Conservation (phyloP, 2,329 filamentous ascomycete genomes). For the Pseudogymnoascus sp. region DNA sequence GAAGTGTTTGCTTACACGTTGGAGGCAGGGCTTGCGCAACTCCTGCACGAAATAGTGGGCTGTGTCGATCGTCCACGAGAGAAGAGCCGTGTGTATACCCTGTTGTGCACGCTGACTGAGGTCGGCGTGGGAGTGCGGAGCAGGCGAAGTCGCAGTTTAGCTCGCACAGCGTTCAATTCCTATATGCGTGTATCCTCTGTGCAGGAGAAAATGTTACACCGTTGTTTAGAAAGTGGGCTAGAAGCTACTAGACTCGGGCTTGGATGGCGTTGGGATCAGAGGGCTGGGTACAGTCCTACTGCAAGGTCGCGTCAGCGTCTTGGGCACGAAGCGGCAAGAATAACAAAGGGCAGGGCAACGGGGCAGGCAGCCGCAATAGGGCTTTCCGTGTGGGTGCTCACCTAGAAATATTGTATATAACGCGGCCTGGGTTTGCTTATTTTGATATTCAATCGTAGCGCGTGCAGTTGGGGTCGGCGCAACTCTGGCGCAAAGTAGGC, state of each 20-base stretch:
- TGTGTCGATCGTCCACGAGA: constrained; percentile 20
- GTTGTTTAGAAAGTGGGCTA: constrained; percentile 7
- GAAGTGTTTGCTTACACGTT: constrained; percentile 20
- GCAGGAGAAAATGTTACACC: constrained; percentile 10
- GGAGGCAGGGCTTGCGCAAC: constrained; percentile 17
- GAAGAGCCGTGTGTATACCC: constrained; percentile 8
- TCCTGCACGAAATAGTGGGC: constrained; percentile 7
- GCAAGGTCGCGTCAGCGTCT: constrained; percentile 20
- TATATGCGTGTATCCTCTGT: constrained; percentile 11
- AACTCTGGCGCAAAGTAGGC: constrained; percentile 2
- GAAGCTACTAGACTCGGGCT: constrained; percentile 9
- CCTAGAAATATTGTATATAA: neutral
- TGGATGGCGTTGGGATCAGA: constrained; percentile 10
- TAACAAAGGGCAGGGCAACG: neutral
- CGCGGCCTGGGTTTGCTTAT: constrained; percentile 8
- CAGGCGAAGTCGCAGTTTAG: constrained; percentile 5
- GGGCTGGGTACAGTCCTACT: constrained; percentile 16
- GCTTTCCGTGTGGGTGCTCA: neutral
- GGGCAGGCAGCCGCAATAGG: neutral
- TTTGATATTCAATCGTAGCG: constrained; percentile 7
- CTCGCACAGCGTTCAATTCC: constrained; percentile 7
- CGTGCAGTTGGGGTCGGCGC: neutral
- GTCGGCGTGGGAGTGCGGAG: constrained; percentile 3
- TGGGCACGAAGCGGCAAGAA: constrained; percentile 8
- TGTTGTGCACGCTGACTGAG: constrained; percentile 1